Percentiles rank a stretch among this genome's conserved stretches.
phyloP scores from a whole-genome alignment of 345 rosid species.

The Dipteronia sinensis region DNA sequence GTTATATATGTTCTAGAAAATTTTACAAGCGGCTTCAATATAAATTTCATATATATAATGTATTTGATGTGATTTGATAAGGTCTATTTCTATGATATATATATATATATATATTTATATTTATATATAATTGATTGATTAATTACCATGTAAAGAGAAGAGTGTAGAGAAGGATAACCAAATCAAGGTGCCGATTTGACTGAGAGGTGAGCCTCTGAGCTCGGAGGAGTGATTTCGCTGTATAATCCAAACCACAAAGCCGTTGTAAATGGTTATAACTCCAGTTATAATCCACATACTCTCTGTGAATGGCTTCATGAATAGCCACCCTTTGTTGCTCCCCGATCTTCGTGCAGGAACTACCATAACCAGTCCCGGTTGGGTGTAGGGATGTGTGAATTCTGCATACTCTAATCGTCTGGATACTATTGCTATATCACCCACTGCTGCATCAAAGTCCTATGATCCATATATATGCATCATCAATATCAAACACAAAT shows the following conservation, averaged over 20 bases:
- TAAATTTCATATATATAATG: no score
- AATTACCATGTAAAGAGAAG: constrained; percentile 24
- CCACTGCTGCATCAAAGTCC: constrained; percentile 18
- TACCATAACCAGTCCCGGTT: constrained; percentile 25
- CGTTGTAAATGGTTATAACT: constrained; percentile 25
- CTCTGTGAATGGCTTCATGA: constrained; percentile 27
- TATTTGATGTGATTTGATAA: no score
- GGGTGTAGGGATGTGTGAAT: constrained; percentile 32
- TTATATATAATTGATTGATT: no score
- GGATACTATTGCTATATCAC: constrained; percentile 17
- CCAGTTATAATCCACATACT: constrained; percentile 25
- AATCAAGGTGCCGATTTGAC: constrained; percentile 24
- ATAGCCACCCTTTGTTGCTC: constrained; percentile 21
- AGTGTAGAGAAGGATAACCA: constrained; percentile 28
- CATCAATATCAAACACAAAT: no score
- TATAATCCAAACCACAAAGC: constrained; percentile 32
- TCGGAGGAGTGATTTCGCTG: constrained; percentile 18
- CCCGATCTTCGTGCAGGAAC: constrained; percentile 1
- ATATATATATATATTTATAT: no score
- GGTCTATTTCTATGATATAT: no score
- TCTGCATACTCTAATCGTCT: constrained; percentile 18
- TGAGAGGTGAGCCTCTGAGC: constrained; percentile 17
- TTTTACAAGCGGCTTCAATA: no score
- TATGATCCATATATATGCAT: constrained; percentile 1
- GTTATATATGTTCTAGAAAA: not conserved